These are phyloP conservation scores for Phytophthora brassicae DNA, from an alignment of 352 stramenopile species.

Conservation along the genomic window DNA sequence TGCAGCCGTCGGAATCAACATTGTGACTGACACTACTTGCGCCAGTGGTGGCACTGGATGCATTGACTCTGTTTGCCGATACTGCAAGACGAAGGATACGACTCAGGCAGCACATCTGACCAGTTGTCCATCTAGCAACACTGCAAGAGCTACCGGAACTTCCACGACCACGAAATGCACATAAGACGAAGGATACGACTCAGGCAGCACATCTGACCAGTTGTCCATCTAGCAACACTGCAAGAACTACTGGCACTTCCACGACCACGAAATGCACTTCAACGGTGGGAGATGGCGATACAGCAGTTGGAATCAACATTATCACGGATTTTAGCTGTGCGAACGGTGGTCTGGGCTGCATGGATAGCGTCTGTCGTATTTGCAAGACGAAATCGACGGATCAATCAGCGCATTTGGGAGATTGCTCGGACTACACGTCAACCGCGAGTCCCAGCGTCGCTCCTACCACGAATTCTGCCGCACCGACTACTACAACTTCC, in stretches of 20 bases:
- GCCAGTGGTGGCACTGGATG: slow-evolving; percentile 21
- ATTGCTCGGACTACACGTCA: slow-evolving; percentile 16
- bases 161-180: not conserved
- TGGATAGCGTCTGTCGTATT: slow-evolving; percentile 26
- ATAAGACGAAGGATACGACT: slow-evolving; percentile 8
- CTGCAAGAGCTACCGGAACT: not conserved
- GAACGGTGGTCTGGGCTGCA: slow-evolving; percentile 30
- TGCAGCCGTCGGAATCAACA: slow-evolving; percentile 29
- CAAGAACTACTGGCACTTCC: not conserved
- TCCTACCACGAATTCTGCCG: not conserved
- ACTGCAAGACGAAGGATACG: slow-evolving; percentile 19
- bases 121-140: slow-evolving; percentile 11
- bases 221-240: slow-evolving; percentile 9
- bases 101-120: slow-evolving; percentile 18
- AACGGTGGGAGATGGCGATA: slow-evolving; percentile 23
- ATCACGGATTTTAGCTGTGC: slow-evolving; percentile 28
- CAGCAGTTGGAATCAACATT: slow-evolving; percentile 27
- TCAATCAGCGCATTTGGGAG: slow-evolving; percentile 26
- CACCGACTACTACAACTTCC: not conserved
- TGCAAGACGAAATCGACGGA: slow-evolving; percentile 29
- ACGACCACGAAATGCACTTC: not conserved
- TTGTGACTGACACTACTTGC: slow-evolving; percentile 24
- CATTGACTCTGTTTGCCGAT: slow-evolving; percentile 15
- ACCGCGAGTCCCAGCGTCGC: not conserved
- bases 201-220: slow-evolving; percentile 23